Base-by-base conservation (phyloP, 176 grass and related monocot genomes). In the Themeda triandra region DNA sequence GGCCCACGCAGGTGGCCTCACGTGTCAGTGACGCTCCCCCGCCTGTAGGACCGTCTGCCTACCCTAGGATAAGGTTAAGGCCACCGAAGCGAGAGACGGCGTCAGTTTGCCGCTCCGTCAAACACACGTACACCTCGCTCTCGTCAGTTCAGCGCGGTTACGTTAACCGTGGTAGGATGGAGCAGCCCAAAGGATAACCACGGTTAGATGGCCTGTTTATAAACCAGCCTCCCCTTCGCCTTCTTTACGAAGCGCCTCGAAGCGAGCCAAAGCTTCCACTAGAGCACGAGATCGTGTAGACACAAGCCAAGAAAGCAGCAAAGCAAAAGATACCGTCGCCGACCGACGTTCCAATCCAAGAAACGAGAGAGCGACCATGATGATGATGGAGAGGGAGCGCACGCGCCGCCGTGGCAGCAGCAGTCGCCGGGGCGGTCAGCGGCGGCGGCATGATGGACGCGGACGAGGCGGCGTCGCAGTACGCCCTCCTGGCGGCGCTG, bases 341-440 rank as follows among this genome's bases (percentile, higher is more conserved):
- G 56, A 40, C 78, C 78, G 44, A 35, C 42, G 41, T 49, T 24
- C 32, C 30, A 40, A 19, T 24, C 32, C 30, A 35, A 33, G 17
- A 54, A 54, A 32, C 62, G 56, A 11, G 6, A 6, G 5, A 8
- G 6, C 5, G 8, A 31, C 36, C 25, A 54, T 84, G 87, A 97
- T 88, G 89, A 90, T 86, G 88, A 93, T 91, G 87, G 92, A 49
- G 90, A 94, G 71, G 80, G 90, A 13, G 87, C 84, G 46, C 65
- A 81, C n/a, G 87, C 83, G 13, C 85, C 92, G 33, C 92, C 92
- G 42, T 98, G 92, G 96, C 86, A 88, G 36, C 86, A 88, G 36
- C 92, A 89, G 10, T 30, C 84, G 68, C 63, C 65, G 27, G n/a
- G n/a, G n/a, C n/a, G n/a, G n/a, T n/a, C n/a, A n/a, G 24, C 41